Conservation (phyloP, 208 protist species). For the Crithidia expoeki region DNA sequence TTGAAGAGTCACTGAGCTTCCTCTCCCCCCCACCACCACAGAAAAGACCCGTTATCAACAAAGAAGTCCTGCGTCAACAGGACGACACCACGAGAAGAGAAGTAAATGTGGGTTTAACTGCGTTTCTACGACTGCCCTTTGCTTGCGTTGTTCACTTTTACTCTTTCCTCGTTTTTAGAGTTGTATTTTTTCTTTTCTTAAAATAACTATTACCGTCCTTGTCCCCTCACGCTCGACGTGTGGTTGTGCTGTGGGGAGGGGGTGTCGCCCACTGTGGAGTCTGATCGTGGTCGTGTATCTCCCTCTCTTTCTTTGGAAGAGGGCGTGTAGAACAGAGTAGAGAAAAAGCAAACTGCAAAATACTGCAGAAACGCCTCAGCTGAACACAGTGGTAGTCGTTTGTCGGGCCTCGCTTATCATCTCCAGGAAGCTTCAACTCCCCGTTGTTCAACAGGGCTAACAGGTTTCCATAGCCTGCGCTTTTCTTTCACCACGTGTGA, state of each 20-base stretch:
- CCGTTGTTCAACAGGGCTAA: too few species aligned
- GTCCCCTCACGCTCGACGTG: neutral
- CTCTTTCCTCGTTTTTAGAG: conserved; percentile 10
- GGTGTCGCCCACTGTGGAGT: neutral
- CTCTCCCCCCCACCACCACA: too few species aligned
- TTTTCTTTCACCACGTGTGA: too few species aligned
- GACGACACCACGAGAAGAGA: too few species aligned
- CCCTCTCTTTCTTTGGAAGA: neutral
- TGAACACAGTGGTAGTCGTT: too few species aligned
- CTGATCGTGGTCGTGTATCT: neutral
- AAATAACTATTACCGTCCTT: conserved; percentile 1
- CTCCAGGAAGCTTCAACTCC: too few species aligned
- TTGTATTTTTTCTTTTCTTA: conserved; percentile 12
- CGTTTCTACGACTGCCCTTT: too few species aligned
- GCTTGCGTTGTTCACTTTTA: neutral
- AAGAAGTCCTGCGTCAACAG: too few species aligned
- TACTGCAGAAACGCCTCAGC: neutral
- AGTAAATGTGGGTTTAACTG: neutral
- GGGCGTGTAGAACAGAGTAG: conserved; percentile 4
- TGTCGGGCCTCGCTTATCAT: too few species aligned
- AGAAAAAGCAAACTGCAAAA: conserved; percentile 17
- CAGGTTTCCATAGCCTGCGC: too few species aligned
- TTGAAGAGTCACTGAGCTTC: too few species aligned
- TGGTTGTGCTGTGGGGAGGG: neutral
- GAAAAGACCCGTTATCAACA: too few species aligned